A percentile compares a stretch with the other conserved stretches of the same genome.
phyloP scores from a whole-genome alignment of 208 protist species.

The Trypanosoma congolense region DNA sequence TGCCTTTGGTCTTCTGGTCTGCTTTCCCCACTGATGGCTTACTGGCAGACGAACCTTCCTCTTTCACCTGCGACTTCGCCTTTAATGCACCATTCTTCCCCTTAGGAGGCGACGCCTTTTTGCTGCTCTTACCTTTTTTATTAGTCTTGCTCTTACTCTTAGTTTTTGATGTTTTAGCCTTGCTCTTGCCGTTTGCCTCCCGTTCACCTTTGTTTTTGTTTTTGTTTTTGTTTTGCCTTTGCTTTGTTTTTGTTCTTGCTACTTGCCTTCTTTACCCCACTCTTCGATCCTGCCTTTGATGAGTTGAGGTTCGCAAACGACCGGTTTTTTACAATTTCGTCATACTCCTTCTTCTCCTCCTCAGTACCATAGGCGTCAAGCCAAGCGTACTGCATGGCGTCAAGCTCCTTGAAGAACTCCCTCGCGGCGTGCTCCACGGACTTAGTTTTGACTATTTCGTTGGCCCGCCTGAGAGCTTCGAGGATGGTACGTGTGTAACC shows the following conservation, averaged over 20 bases:
- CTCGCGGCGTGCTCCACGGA: conserved; percentile 69
- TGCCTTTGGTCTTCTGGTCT: conserved; percentile 6
- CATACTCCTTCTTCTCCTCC: conserved; percentile 85
- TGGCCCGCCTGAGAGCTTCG: conserved; percentile 69
- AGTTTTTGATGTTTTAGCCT: too few relatives aligned
- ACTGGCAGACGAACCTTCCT: too few relatives aligned
- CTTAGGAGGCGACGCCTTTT: too few relatives aligned
- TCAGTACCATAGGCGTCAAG: conserved; percentile 85
- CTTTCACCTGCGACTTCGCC: too few relatives aligned
- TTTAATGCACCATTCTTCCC: too few relatives aligned
- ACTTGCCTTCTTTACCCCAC: too few relatives aligned
- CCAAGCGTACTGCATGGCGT: conserved; percentile 86
- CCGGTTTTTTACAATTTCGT: conserved; percentile 72
- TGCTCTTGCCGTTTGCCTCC: too few relatives aligned
- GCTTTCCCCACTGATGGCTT: conserved; percentile 3
- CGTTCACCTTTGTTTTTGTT: conserved; percentile 27
- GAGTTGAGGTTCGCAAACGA: conserved; percentile 22
- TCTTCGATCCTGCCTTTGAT: conserved; percentile 25
- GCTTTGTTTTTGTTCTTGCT: conserved; percentile 29
- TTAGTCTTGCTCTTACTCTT: conserved; percentile 8
- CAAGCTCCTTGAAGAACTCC: conserved; percentile 79
- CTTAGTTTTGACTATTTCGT: conserved; percentile 53
- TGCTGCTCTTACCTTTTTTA: conserved; percentile 28
- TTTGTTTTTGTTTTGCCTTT: conserved; percentile 17
- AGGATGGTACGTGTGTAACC: conserved; percentile 74